phyloP scores from a whole-genome alignment of 495 filamentous ascomycete species.

The Trichoderma reesei region DNA sequence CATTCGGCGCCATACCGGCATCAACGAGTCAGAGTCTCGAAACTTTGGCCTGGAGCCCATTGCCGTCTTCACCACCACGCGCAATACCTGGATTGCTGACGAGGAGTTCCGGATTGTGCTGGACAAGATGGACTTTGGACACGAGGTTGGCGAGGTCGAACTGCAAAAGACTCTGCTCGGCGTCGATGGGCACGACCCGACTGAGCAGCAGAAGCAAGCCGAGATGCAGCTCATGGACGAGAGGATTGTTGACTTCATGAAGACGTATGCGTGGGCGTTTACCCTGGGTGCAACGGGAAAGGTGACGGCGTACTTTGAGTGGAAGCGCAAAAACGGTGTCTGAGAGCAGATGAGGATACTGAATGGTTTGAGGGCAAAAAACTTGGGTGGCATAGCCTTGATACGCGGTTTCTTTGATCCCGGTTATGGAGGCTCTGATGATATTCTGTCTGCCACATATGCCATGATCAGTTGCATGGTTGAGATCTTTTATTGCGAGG shows the following conservation, averaged over 20 bases:
- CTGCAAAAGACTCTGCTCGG: conserved; percentile 13
- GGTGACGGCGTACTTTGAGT: conserved; percentile 31
- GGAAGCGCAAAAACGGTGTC: background rate
- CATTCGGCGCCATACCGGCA: background rate
- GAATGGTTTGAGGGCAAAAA: background rate
- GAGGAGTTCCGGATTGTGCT: conserved; percentile 25
- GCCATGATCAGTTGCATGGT: too few species aligned
- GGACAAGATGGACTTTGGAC: conserved; percentile 27
- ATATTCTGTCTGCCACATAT: too few species aligned
- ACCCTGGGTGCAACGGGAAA: conserved; percentile 25
- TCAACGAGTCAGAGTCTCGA: background rate
- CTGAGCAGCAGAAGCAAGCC: conserved; percentile 16
- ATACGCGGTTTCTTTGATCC: too few species aligned
- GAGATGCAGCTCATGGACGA: conserved; percentile 24
- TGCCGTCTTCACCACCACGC: conserved; percentile 22
- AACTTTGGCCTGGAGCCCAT: conserved; percentile 21
- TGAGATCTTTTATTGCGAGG: too few species aligned
- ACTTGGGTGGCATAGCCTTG: background rate
- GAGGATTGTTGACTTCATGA: conserved; percentile 27
- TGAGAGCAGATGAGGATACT: background rate
- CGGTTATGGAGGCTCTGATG: too few species aligned
- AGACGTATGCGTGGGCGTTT: conserved; percentile 30
- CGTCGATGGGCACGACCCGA: background rate
- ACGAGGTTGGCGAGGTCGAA: conserved; percentile 32
- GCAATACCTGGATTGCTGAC: conserved; percentile 25